phyloP scores from a whole-genome alignment of 495 filamentous ascomycete species.

The Oidiodendron maius region DNA sequence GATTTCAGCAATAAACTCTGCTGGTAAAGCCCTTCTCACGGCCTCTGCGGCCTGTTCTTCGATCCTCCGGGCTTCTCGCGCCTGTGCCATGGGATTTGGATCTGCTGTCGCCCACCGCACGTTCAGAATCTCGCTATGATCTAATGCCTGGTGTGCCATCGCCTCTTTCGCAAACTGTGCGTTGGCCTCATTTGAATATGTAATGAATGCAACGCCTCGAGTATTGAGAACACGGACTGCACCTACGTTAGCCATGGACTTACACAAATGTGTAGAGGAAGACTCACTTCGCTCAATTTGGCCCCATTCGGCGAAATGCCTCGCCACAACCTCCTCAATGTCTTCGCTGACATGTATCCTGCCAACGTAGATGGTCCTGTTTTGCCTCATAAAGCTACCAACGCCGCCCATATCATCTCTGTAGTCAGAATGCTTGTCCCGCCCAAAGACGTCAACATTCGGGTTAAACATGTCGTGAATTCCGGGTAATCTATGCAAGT shows the following conservation, averaged over 20 bases:
- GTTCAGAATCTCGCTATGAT: constrained; percentile 88
- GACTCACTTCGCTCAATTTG: constrained; percentile 67
- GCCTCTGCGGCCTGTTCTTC: constrained; percentile 99
- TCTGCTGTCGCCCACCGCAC: constrained; percentile 96
- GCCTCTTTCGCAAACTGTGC: constrained; percentile 88
- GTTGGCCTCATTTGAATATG: constrained; percentile 79
- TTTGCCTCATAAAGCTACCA: constrained; percentile 83
- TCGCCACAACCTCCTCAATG: constrained; percentile 91
- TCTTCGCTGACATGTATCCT: constrained; percentile 95
- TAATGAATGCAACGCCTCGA: constrained; percentile 86
- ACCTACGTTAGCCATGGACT: constrained; percentile 8
- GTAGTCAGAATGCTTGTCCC: constrained; percentile 83
- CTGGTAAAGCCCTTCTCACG: constrained; percentile 83
- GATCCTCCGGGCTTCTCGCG: constrained; percentile 79
- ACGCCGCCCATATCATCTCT: constrained; percentile 96
- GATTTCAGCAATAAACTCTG: constrained; percentile 86
- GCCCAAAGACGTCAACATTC: constrained; percentile 90
- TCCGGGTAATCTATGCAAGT: constrained; percentile 80
- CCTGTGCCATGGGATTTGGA: constrained; percentile 92
- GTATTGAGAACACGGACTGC: constrained; percentile 77
- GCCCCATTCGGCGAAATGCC: constrained; percentile 94
- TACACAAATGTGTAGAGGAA: not conserved
- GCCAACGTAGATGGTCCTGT: constrained; percentile 87
- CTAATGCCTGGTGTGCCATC: constrained; percentile 80
- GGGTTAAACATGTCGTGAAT: constrained; percentile 81